phyloP scores from a whole-genome alignment of 495 filamentous ascomycete genomes.

The Talaromyces liani region DNA sequence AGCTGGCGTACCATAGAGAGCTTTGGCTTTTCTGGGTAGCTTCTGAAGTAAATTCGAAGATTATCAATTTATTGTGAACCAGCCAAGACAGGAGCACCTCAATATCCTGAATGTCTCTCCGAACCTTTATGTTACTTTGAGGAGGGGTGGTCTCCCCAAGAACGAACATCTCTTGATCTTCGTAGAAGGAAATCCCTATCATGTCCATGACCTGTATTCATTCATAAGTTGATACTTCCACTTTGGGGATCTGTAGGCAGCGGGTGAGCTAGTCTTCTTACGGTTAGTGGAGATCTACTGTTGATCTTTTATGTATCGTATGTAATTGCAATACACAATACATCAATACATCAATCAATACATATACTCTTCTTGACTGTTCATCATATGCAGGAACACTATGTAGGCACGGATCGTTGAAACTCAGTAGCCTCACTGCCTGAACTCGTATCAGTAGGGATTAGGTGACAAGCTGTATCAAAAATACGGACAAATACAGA shows the following conservation, averaged over 20 bases:
- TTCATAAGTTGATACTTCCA: no score
- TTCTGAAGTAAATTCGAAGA: no score
- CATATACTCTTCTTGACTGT: neutral
- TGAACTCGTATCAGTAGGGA: neutral
- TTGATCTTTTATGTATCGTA: neutral
- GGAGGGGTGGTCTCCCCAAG: no score
- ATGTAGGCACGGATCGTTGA: neutral
- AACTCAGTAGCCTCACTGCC: neutral
- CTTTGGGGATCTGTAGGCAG: neutral
- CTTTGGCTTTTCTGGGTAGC: no score
- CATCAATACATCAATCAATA: neutral
- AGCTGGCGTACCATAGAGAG: no score
- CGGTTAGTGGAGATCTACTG: neutral
- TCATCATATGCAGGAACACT: neutral
- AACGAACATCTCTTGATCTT: no score
- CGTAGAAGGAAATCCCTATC: no score
- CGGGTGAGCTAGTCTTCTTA: neutral
- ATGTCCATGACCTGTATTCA: no score
- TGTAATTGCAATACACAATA: neutral
- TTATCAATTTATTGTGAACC: no score
- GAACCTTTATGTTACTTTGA: no score
- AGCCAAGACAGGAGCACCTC: no score
- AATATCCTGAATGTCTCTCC: no score
- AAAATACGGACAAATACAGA: neutral
- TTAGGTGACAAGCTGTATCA: neutral